These are phyloP conservation scores for Termitomyces sp. DNA, from an alignment of 768 basidiomycete species.

Conservation along the genomic window DNA sequence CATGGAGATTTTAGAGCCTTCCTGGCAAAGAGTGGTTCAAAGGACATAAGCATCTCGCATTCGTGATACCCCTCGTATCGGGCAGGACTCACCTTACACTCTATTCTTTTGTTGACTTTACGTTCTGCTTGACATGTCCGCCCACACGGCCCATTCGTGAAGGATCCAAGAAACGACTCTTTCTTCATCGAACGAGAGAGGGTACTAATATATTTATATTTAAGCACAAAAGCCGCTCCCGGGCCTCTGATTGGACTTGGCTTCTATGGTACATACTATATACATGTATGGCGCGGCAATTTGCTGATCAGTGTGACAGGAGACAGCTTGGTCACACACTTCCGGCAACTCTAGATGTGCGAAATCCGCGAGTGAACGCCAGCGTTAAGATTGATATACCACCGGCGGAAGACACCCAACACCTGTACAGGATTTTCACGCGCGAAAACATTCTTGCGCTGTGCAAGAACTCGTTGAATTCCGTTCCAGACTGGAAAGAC, in stretches of 20 bases:
- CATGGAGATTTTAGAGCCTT: slow-evolving; percentile 34
- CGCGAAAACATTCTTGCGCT: slow-evolving; percentile 57
- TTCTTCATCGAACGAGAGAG: slow-evolving; percentile 45
- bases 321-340: slow-evolving; percentile 66
- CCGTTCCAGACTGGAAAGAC: slow-evolving; percentile 55
- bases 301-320: slow-evolving; percentile 34
- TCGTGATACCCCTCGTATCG: slow-evolving; percentile 65
- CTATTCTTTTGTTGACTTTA: slow-evolving; percentile 82
- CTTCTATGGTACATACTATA: slow-evolving; percentile 54
- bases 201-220: slow-evolving; percentile 88
- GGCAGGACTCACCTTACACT: slow-evolving; percentile 67
- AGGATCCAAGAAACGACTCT: slow-evolving; percentile 35
- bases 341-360: slow-evolving; percentile 64
- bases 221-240: slow-evolving; percentile 70
- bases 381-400: slow-evolving; percentile 71
- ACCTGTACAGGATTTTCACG: slow-evolving; percentile 47
- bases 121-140: slow-evolving; percentile 71
- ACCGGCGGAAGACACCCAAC: slow-evolving; percentile 27
- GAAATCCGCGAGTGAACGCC: slow-evolving; percentile 61
- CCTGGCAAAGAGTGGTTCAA: slow-evolving; percentile 64
- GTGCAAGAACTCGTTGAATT: slow-evolving; percentile 50
- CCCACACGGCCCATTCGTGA: slow-evolving; percentile 40
- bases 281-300: not conserved
- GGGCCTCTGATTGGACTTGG: slow-evolving; percentile 90
- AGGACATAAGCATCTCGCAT: slow-evolving; percentile 75